phyloP scores from a whole-genome alignment of 78 protist genomes.

The Emiliania huxleyi region DNA sequence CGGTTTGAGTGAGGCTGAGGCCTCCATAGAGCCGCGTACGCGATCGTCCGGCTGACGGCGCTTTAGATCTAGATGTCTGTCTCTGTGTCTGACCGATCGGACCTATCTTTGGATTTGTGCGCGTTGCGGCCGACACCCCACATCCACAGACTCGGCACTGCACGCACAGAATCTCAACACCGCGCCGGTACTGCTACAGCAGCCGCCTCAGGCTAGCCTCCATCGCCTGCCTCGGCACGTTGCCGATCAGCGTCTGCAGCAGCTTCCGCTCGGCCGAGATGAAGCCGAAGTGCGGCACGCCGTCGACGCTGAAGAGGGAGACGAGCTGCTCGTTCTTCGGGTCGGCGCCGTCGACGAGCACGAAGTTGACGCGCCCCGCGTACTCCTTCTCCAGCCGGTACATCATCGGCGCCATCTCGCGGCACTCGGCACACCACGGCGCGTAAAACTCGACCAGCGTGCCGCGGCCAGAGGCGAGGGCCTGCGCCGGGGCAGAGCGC shows the following conservation, averaged over 20 bases:
- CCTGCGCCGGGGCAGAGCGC: not conserved
- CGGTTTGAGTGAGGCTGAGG: no score
- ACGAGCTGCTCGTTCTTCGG: not conserved
- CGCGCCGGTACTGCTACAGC: no score
- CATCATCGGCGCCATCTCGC: not conserved
- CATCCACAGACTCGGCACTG: no score
- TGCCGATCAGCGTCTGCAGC: not conserved
- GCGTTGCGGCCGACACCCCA: no score
- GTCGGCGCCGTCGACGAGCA: not conserved
- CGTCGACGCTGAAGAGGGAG: not conserved
- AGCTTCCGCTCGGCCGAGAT: not conserved
- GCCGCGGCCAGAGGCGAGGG: not conserved
- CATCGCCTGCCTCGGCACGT: no score
- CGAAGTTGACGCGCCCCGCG: not conserved
- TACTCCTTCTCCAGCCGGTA: not conserved
- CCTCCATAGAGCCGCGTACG: no score
- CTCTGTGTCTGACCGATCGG: no score
- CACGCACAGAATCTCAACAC: no score
- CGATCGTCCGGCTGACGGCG: no score
- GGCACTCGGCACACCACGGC: not conserved
- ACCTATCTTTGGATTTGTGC: no score
- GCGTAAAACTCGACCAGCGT: slow-evolving; percentile 11
- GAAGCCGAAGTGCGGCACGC: not conserved
- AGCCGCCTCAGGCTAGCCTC: no score
- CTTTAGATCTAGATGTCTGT: no score